These are phyloP conservation scores for Eucalyptus curtisii DNA, from an alignment of 345 rosid genomes.

Conservation along the genomic window DNA sequence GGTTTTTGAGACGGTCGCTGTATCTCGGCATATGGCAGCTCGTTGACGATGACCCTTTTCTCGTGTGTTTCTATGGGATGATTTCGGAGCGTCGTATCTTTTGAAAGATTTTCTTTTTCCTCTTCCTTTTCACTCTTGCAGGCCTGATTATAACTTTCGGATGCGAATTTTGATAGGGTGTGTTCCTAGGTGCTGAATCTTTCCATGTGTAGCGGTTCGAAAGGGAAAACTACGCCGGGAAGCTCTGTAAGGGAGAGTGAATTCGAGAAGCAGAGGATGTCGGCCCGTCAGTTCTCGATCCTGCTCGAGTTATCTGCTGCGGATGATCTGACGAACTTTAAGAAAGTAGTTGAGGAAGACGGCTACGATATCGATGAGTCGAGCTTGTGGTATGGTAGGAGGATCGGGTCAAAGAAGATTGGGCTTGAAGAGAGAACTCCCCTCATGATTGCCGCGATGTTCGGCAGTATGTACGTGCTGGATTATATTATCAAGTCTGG, in stretches of 20 bases:
- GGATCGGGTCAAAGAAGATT: slow-evolving; percentile 51
- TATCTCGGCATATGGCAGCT: background rate
- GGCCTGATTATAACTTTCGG: background rate
- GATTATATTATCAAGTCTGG: slow-evolving; percentile 36
- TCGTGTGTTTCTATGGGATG: background rate
- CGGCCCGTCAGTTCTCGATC: slow-evolving; percentile 15
- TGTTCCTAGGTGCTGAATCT: background rate
- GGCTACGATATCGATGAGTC: slow-evolving; percentile 42
- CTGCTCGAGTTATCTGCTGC: slow-evolving; percentile 66
- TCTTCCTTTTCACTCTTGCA: background rate
- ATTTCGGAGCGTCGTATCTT: background rate
- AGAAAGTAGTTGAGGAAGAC: slow-evolving; percentile 35
- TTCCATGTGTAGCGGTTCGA: slow-evolving; percentile 34
- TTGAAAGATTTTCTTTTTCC: background rate
- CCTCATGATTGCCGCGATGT: slow-evolving; percentile 83
- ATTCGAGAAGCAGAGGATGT: background rate
- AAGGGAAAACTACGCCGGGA: background rate
- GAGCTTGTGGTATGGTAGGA: slow-evolving; percentile 72
- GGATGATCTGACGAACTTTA: slow-evolving; percentile 56
- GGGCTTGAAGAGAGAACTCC: slow-evolving; percentile 73
- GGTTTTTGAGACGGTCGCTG: background rate
- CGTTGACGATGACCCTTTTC: background rate
- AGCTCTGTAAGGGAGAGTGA: background rate
- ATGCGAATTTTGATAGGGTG: background rate
- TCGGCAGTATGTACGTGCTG: slow-evolving; percentile 64